These are phyloP conservation scores for Saccharomycopsis hybrid DNA, from an alignment of 1,139 yeast genomes.

Conservation along the genomic window DNA sequence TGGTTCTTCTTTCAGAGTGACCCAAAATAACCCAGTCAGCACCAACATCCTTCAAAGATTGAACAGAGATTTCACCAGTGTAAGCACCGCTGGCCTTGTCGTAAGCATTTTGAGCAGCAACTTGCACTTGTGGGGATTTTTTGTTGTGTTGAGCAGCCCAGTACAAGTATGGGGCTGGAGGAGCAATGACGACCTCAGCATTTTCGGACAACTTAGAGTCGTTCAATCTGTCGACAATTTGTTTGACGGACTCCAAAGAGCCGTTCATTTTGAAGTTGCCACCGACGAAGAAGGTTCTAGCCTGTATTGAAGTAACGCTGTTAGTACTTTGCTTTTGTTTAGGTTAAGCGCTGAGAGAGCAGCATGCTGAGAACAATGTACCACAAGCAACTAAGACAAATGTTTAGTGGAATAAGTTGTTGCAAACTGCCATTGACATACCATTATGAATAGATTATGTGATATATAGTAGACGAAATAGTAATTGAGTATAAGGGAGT, in stretches of 20 bases:
- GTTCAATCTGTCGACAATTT: conserved; percentile 80
- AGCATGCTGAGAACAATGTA: too few species aligned
- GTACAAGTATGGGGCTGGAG: conserved; percentile 89
- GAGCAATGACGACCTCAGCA: conserved; percentile 86
- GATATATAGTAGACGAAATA: too few species aligned
- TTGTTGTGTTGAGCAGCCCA: conserved; percentile 65
- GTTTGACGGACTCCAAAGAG: conserved; percentile 74
- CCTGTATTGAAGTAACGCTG: conserved; percentile 34
- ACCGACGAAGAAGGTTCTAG: conserved; percentile 95
- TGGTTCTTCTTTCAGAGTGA: conserved; percentile 98
- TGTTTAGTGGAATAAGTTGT: too few species aligned
- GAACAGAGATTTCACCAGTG: conserved; percentile 95
- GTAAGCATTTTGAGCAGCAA: conserved; percentile 90
- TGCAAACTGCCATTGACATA: too few species aligned
- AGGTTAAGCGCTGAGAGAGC: too few species aligned
- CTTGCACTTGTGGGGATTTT: conserved; percentile 60
- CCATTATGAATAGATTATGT: too few species aligned
- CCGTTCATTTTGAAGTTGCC: conserved; percentile 99
- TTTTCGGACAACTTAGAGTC: conserved; percentile 63
- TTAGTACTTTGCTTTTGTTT: too few species aligned
- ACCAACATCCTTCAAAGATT: conserved; percentile 85
- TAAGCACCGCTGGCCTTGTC: conserved; percentile 88
- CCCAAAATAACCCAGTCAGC: conserved; percentile 95
- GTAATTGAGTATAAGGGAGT: too few species aligned
- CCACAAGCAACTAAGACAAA: too few species aligned